Percentiles rank a stretch among this genome's conserved stretches.
Evolutionary conservation across 176 grass and related monocot genomes (phyloP).

Genomic region (Luzula sylvatica): DNA sequence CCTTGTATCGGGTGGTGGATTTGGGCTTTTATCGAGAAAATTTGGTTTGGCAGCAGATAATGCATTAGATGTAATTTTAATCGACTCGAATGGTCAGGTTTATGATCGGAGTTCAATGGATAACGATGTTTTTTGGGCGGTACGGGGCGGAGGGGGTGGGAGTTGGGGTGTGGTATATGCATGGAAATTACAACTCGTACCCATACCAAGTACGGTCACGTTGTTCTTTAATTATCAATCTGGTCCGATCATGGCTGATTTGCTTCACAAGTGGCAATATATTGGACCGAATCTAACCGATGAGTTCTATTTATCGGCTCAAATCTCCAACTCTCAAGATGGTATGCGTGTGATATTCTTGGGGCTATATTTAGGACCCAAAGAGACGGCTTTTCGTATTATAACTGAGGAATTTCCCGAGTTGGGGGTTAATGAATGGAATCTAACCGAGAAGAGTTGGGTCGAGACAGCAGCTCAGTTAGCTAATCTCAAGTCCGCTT

Average conservation of each 20-base stretch:
- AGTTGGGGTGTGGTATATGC: constrained; percentile 71
- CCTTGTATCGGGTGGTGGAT: constrained; percentile 39
- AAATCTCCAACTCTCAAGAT: constrained; percentile 1
- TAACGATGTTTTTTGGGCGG: constrained; percentile 64
- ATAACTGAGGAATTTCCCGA: constrained; percentile 24
- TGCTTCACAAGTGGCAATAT: constrained; percentile 47
- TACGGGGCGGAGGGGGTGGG: constrained; percentile 58
- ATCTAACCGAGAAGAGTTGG: constrained; percentile 43
- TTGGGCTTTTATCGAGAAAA: constrained; percentile 45
- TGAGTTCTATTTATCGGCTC: constrained; percentile 40
- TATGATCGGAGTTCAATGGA: constrained; percentile 29
- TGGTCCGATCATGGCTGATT: background rate
- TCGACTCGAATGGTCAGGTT: constrained; percentile 2
- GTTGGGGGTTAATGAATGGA: constrained; percentile 21
- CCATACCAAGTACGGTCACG: constrained; percentile 30
- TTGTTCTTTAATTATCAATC: constrained; percentile 9
- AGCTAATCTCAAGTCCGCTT: background rate
- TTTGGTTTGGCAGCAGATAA: constrained; percentile 51
- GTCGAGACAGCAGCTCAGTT: constrained; percentile 38
- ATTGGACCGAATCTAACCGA: constrained; percentile 34
- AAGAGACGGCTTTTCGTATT: constrained; percentile 1
- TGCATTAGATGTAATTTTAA: constrained; percentile 34
- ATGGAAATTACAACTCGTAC: constrained; percentile 56
- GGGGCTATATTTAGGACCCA: constrained; percentile 27
- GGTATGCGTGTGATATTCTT: constrained; percentile 29